Percentiles rank a stretch among this genome's conserved stretches.
phyloP scores from a whole-genome alignment of 345 rosid genomes.

The Rhodamnia argentea region DNA sequence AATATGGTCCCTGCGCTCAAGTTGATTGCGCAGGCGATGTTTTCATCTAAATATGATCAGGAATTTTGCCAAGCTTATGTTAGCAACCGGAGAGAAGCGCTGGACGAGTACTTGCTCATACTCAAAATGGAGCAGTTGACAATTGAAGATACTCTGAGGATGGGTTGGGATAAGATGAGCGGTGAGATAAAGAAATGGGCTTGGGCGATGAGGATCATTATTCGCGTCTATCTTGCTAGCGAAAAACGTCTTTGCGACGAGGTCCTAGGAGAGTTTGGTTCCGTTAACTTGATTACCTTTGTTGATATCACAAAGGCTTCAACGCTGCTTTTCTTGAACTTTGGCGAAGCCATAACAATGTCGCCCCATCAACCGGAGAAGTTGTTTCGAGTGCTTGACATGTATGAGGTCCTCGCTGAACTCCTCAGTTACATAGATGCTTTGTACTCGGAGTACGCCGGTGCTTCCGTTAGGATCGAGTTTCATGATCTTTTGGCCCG shows the following conservation, averaged over 20 bases:
- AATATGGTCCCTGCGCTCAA: constrained; percentile 38
- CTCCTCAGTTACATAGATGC: constrained; percentile 36
- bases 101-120: constrained; percentile 38
- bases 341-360: constrained; percentile 63
- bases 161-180: constrained; percentile 44
- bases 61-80: constrained; percentile 45
- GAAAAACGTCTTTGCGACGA: constrained; percentile 56
- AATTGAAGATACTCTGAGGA: constrained; percentile 45
- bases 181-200: constrained; percentile 60
- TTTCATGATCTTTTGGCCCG: constrained; percentile 34
- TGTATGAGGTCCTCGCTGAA: constrained; percentile 51
- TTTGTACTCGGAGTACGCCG: constrained; percentile 37
- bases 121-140: constrained; percentile 43
- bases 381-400: constrained; percentile 53
- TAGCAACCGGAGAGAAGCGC: constrained; percentile 36
- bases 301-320: constrained; percentile 39
- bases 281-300: constrained; percentile 28
- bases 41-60: constrained; percentile 36
- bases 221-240: constrained; percentile 36
- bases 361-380: constrained; percentile 49
- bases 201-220: constrained; percentile 37
- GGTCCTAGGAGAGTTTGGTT: constrained; percentile 44
- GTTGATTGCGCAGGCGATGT: constrained; percentile 60
- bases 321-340: constrained; percentile 45
- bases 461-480: constrained; percentile 38